Conservation (phyloP, 805 yeast species). For the Blastobotrys chiropterorum region DNA sequence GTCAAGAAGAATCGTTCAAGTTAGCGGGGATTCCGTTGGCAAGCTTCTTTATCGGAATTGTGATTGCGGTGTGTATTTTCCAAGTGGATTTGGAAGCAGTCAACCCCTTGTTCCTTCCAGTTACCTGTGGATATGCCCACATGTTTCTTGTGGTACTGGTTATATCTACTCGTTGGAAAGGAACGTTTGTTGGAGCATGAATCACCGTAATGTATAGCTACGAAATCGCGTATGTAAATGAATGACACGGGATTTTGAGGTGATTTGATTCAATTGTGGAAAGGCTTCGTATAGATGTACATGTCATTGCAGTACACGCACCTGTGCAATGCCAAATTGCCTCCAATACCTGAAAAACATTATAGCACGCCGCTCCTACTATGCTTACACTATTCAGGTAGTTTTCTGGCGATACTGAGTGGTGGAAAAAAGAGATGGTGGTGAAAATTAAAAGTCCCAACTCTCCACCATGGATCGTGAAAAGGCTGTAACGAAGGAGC, state of each 20-base stretch:
- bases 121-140: not conserved
- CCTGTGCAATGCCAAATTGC: too few species aligned
- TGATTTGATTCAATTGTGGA: too few species aligned
- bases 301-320: too few species aligned
- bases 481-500: constrained; percentile 55
- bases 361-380: too few species aligned
- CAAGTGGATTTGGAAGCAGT: not conserved
- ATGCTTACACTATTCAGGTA: too few species aligned
- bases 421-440: not conserved
- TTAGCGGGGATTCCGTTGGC: not conserved
- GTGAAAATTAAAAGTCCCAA: not conserved
- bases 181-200: not conserved
- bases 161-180: not conserved
- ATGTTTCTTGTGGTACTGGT: not conserved
- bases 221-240: too few species aligned
- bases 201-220: too few species aligned
- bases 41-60: not conserved
- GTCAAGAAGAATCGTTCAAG: not conserved
- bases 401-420: too few species aligned
- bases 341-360: too few species aligned
- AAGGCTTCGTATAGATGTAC: too few species aligned
- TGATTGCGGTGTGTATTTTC: not conserved
- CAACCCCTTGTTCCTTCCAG: not conserved
- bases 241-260: too few species aligned
- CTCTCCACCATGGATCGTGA: not conserved